phyloP scores from a whole-genome alignment of 805 yeast species.

The Candida montana region DNA sequence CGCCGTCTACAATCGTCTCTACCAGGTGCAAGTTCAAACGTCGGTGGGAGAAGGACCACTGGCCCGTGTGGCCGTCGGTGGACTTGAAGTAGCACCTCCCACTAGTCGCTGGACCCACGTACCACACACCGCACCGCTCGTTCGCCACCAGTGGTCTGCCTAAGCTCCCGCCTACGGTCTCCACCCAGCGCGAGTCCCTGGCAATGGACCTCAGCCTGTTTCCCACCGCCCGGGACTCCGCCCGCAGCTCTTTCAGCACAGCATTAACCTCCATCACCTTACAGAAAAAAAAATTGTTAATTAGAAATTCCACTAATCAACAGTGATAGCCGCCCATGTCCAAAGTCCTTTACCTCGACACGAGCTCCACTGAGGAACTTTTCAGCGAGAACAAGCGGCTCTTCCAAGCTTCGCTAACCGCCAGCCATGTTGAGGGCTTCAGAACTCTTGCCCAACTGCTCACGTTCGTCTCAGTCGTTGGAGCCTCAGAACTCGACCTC shows the following conservation, averaged over 20 bases:
- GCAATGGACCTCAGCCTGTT: conserved; percentile 71
- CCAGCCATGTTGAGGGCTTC: conserved; percentile 8
- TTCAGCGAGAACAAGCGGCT: conserved; percentile 11
- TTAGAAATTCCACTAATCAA: too few species aligned
- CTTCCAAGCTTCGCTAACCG: conserved; percentile 12
- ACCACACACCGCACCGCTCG: conserved; percentile 88
- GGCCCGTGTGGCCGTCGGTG: conserved; percentile 82
- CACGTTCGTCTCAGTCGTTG: conserved; percentile 16
- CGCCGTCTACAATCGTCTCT: conserved; percentile 34
- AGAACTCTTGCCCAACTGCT: conserved; percentile 14
- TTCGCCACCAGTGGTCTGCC: conserved; percentile 54
- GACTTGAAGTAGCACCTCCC: conserved; percentile 71
- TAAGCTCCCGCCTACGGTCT: conserved; percentile 32
- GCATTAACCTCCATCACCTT: not conserved
- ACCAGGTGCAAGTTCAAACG: conserved; percentile 72
- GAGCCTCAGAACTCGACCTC: conserved; percentile 25
- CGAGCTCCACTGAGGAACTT: conserved; percentile 8
- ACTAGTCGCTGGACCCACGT: conserved; percentile 46
- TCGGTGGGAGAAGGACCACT: conserved; percentile 74
- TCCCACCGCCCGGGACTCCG: conserved; percentile 33
- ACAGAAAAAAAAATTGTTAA: too few species aligned
- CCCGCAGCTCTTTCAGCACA: not conserved
- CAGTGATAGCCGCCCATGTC: conserved; percentile 12
- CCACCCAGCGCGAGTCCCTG: conserved; percentile 52
- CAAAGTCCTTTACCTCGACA: conserved; percentile 19